These are phyloP conservation scores for Cenchrus purpureus DNA, from an alignment of 176 grass and related monocot species.

Conservation along the genomic window DNA sequence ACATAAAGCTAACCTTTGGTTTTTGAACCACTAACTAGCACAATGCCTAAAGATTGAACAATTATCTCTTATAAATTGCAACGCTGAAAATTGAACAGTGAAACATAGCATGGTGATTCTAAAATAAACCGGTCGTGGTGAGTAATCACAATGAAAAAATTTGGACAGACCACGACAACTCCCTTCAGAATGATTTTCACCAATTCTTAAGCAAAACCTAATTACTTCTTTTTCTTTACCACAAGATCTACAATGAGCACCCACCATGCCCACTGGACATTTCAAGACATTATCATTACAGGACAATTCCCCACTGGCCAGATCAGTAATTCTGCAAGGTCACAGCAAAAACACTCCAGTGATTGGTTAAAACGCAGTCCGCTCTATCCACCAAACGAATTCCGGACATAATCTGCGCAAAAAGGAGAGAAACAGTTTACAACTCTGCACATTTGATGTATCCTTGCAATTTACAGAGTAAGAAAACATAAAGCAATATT, in stretches of 20 bases:
- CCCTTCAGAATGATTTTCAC: conserved; percentile 40
- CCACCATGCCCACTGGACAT: conserved; percentile 33
- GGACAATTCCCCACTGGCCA: conserved; percentile 36
- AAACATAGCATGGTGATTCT: conserved; percentile 13
- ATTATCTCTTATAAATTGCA: conserved; percentile 18
- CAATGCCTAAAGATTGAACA: background rate
- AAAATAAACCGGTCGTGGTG: conserved; percentile 27
- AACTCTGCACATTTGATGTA: background rate
- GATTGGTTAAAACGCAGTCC: conserved; percentile 27
- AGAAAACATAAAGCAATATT: background rate
- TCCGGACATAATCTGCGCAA: conserved; percentile 38
- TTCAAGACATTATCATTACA: conserved; percentile 32
- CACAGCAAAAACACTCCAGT: conserved; percentile 21
- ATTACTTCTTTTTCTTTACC: conserved; percentile 49
- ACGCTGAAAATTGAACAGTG: background rate
- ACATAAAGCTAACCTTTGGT: background rate
- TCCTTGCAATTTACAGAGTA: background rate
- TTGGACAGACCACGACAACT: conserved; percentile 17
- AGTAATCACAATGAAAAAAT: conserved; percentile 30
- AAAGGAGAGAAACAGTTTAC: conserved; percentile 1
- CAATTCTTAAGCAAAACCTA: conserved; percentile 42
- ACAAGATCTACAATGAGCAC: conserved; percentile 36
- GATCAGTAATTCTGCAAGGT: conserved; percentile 37
- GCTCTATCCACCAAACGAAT: conserved; percentile 43
- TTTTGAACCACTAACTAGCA: conserved; percentile 29